Evolutionary conservation across 345 rosid genomes (phyloP), one percentile per base, ranked within the genome.

Genomic region (Acer yangbiense): DNA sequence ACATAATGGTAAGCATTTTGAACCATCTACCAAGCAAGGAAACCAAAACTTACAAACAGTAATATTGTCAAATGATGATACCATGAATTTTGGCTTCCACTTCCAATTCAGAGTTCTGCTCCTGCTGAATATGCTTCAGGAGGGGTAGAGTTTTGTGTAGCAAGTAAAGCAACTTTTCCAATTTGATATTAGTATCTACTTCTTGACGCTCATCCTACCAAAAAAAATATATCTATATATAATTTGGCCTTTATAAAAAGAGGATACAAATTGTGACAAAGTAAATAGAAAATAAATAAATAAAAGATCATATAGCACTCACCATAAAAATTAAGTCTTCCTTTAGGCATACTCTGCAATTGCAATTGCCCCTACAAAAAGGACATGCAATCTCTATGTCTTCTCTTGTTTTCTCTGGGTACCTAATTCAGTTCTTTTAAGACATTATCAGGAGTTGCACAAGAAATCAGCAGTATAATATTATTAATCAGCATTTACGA

Each of bases 291-390:
- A 44, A 21, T 25, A 57, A 72, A 21, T 57, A 77, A 18, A 16
- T 58, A 48, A 39, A 68, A 43, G 52, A 73, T 65, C 41, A 0
- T 6, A 76, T 54, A 77, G 67, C 69, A 64, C 82, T 6, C 63
- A 88, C 91, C 85, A 35, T 69, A 54, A 76, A 43, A 63, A 69
- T 71, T 52, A 82, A 69, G 41, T 77, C 82, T 81, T 85, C 79
- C 78, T 80, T 83, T 68, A 88, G 85, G 87, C 91, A 88, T 46
- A 73, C 35, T 79, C 88, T 85, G 81, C 89, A 88, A 82, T 88
- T 88, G 73, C 91, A 88, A 79, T 83, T 78, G 75, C 87, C 83
- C 20, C 73, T 76, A 70, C 91, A 88, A 79, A 86, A 88, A 21
- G 91, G 91, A 71, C 91, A 88, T n/a, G 85, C 86, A 69, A 68